Conservation (phyloP, 176 grass and related monocot genomes). For the Bolboschoenus planiculmis region DNA sequence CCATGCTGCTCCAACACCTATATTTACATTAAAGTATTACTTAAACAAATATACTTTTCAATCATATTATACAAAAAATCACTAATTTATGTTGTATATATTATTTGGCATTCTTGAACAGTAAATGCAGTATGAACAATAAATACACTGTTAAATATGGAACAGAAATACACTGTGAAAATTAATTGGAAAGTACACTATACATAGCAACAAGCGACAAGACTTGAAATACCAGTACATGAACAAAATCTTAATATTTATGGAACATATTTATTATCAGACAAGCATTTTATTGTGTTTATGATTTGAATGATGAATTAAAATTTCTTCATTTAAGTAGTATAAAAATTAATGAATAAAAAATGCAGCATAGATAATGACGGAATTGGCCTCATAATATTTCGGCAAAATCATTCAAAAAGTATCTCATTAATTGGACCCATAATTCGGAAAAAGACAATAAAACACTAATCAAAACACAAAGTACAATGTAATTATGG, state of each 20-base stretch:
- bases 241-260: not conserved
- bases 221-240: not conserved
- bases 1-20: conserved; percentile 86
- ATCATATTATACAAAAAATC: not conserved
- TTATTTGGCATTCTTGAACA: not conserved
- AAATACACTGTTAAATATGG: not conserved
- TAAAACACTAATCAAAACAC: not conserved
- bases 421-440: not conserved
- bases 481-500: not conserved
- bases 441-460: not conserved
- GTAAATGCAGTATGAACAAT: not conserved
- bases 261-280: not conserved
- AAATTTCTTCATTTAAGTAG: not conserved
- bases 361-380: not conserved
- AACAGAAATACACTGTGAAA: not conserved
- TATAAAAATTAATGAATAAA: not conserved
- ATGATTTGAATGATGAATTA: not conserved
- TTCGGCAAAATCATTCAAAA: not conserved
- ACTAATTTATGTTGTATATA: not conserved
- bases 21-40: not conserved
- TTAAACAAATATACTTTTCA: not conserved
- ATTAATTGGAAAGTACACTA: not conserved
- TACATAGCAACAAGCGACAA: not conserved
- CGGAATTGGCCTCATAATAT: too few relatives aligned
- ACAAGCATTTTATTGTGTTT: not conserved